Conservation (phyloP, 2,329 filamentous ascomycete species). For the Fusarium oligoseptatum region DNA sequence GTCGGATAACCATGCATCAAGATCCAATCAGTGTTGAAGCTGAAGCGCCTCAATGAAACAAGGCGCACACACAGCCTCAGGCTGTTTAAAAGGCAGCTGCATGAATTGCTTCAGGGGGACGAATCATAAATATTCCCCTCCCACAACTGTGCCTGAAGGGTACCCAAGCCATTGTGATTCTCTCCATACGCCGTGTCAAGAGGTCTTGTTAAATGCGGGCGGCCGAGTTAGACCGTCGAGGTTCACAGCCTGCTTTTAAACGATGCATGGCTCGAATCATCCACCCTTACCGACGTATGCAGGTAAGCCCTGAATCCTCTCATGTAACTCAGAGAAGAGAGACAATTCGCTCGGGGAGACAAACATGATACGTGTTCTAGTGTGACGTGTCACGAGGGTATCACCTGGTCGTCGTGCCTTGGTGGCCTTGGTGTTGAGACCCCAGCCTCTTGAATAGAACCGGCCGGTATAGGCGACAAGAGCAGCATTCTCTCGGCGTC, state of each 20-base stretch:
- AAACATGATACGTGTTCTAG: background rate
- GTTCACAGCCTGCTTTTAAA: background rate
- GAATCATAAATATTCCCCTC: background rate
- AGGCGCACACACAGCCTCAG: background rate
- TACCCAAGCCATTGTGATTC: background rate
- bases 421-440: background rate
- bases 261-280: background rate
- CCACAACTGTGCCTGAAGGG: background rate
- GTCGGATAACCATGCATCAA: background rate
- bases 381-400: background rate
- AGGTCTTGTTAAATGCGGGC: background rate
- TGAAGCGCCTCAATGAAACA: background rate
- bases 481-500: background rate
- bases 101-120: background rate
- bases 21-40: background rate
- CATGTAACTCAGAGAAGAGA: background rate
- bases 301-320: background rate
- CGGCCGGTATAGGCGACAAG: background rate
- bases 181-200: background rate
- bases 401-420: background rate
- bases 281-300: background rate
- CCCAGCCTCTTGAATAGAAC: background rate
- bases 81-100: background rate
- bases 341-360: background rate
- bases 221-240: background rate